Conservation (phyloP, 108 stramenopile genomes). For the Epithemia pelagica region DNA sequence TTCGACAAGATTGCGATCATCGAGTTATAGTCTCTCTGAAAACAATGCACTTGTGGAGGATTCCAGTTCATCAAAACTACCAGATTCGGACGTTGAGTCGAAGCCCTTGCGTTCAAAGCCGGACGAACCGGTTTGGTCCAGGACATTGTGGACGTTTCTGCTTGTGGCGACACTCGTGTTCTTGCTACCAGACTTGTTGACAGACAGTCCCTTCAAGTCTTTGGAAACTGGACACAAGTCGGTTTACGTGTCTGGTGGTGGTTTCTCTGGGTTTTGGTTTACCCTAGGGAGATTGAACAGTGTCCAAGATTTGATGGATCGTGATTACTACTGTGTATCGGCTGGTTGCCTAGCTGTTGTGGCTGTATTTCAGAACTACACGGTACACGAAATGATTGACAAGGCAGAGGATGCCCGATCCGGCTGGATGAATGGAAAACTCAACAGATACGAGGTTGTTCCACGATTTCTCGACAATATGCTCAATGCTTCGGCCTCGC, state of each 20-base stretch:
- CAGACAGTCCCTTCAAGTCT: too few relatives aligned
- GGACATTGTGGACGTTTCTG: too few relatives aligned
- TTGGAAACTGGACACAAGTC: too few relatives aligned
- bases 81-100: too few relatives aligned
- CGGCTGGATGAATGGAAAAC: slow-evolving; percentile 44
- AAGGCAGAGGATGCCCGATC: slow-evolving; percentile 30
- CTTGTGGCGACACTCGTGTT: too few relatives aligned
- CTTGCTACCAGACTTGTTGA: too few relatives aligned
- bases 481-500: not conserved
- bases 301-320: not conserved
- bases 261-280: slow-evolving; percentile 74
- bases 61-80: too few relatives aligned
- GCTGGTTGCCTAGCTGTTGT: slow-evolving; percentile 66
- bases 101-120: too few relatives aligned
- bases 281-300: slow-evolving; percentile 42
- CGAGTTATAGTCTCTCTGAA: too few relatives aligned
- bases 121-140: too few relatives aligned
- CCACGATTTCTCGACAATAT: slow-evolving; percentile 47
- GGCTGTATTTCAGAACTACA: slow-evolving; percentile 8
- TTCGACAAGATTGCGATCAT: too few relatives aligned
- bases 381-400: slow-evolving; percentile 26
- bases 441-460: slow-evolving; percentile 46
- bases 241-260: slow-evolving; percentile 60
- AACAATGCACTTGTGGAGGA: too few relatives aligned
- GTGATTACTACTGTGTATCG: slow-evolving; percentile 54